phyloP scores from a whole-genome alignment of 1,139 yeast genomes.

The Sugiyamaella pinicola region DNA sequence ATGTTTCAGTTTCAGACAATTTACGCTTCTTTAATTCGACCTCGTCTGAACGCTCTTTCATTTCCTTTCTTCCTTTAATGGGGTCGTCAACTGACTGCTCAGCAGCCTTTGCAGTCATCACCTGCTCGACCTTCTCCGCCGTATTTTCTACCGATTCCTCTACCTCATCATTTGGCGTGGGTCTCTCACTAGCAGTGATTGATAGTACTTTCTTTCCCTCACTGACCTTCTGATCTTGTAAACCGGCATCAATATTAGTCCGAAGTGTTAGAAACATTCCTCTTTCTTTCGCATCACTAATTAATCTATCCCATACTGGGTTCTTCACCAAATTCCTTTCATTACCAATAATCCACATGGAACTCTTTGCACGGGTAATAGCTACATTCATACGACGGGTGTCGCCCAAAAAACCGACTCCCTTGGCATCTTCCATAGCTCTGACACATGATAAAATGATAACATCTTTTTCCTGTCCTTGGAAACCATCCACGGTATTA shows the following conservation, averaged over 20 bases:
- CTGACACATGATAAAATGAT: constrained; percentile 94
- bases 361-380: constrained; percentile 86
- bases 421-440: constrained; percentile 57
- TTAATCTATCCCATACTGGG: constrained; percentile 67
- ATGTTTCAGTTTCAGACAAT: too few species aligned
- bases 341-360: constrained; percentile 92
- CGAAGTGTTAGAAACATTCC: constrained; percentile 33
- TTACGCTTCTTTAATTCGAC: too few species aligned
- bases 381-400: constrained; percentile 95
- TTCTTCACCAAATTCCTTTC: constrained; percentile 53
- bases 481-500: constrained; percentile 96
- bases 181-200: background rate
- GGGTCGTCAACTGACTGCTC: too few species aligned
- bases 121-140: too few species aligned
- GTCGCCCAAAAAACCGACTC: constrained; percentile 89
- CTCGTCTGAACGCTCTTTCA: too few species aligned
- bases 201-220: too few species aligned
- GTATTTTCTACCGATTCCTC: too few species aligned
- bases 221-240: constrained; percentile 3
- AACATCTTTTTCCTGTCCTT: constrained; percentile 96
- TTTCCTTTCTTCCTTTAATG: too few species aligned
- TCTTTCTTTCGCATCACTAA: constrained; percentile 63
- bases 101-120: too few species aligned
- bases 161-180: background rate
- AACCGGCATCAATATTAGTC: background rate